Conservation (phyloP, 148 eudicot genomes). For the Rhododendron williamsianum region DNA sequence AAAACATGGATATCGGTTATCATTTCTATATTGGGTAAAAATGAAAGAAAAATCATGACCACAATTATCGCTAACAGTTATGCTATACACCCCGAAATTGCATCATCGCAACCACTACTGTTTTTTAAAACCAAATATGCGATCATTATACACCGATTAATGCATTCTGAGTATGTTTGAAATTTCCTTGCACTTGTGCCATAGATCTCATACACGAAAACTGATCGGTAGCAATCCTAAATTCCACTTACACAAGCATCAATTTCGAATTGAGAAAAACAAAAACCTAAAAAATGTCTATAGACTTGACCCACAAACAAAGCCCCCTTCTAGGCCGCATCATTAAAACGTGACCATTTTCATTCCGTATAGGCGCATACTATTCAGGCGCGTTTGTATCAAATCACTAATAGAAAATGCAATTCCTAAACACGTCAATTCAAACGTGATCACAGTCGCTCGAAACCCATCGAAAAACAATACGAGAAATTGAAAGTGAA, state of each 20-base stretch:
- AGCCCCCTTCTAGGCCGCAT: background rate
- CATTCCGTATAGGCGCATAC: background rate
- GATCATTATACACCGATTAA: background rate
- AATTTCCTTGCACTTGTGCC: background rate
- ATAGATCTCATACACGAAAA: background rate
- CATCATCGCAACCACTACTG: background rate
- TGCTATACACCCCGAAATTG: background rate
- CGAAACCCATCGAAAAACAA: background rate
- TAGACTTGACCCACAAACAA: background rate
- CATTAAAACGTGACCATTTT: background rate
- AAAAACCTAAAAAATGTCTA: background rate
- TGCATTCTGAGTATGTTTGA: background rate
- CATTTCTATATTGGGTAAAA: background rate
- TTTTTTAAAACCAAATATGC: background rate
- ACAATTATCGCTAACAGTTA: background rate
- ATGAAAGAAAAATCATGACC: background rate
- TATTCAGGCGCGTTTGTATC: background rate
- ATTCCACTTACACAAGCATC: too few species aligned
- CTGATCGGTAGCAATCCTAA: too few species aligned
- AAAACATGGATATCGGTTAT: background rate
- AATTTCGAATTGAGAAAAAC: too few species aligned
- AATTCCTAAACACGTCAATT: background rate
- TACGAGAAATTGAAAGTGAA: background rate
- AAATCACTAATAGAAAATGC: background rate
- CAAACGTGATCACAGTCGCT: background rate